A percentile compares a stretch with the other conserved stretches of the same genome.
Conservation (phyloP, 2,329 filamentous ascomycete species). For the Arthrobotrys conoides region DNA sequence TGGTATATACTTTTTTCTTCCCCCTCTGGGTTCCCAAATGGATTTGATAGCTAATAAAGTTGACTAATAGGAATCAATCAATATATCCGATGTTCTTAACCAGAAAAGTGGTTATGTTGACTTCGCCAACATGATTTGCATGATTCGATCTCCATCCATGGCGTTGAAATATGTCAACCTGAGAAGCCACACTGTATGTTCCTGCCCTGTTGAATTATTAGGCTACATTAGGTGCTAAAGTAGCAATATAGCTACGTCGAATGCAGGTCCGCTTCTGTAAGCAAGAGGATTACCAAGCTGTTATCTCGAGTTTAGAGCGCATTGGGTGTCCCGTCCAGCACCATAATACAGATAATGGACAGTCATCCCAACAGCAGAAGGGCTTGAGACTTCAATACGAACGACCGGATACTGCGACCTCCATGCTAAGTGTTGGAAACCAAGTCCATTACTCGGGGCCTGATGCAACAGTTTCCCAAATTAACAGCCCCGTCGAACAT, state of each 20-base stretch:
- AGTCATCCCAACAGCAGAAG: conserved; percentile 22
- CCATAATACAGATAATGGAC: conserved; percentile 37
- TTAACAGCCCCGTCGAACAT: conserved; percentile 6
- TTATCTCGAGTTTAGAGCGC: conserved; percentile 31
- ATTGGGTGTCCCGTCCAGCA: conserved; percentile 53
- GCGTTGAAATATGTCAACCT: conserved; percentile 55
- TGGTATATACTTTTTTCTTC: conserved; percentile 18
- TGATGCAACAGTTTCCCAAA: not conserved
- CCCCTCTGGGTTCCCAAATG: not conserved
- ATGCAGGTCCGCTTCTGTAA: conserved; percentile 53
- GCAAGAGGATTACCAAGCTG: conserved; percentile 48
- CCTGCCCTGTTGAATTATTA: not conserved
- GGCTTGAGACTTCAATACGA: conserved; percentile 4
- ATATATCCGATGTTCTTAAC: conserved; percentile 44
- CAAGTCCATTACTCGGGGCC: conserved; percentile 36
- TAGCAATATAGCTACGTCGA: conserved; percentile 36
- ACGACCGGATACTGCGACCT: conserved; percentile 34
- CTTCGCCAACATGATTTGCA: conserved; percentile 48
- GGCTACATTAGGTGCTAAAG: not conserved
- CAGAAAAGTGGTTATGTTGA: conserved; percentile 39
- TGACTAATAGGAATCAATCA: conserved; percentile 37
- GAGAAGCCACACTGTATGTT: conserved; percentile 34
- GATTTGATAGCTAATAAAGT: not conserved
- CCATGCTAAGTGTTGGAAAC: conserved; percentile 12
- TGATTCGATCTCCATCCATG: conserved; percentile 52